Conservation (phyloP, 2,329 filamentous ascomycete species). For the Trichoderma pleuroti region DNA sequence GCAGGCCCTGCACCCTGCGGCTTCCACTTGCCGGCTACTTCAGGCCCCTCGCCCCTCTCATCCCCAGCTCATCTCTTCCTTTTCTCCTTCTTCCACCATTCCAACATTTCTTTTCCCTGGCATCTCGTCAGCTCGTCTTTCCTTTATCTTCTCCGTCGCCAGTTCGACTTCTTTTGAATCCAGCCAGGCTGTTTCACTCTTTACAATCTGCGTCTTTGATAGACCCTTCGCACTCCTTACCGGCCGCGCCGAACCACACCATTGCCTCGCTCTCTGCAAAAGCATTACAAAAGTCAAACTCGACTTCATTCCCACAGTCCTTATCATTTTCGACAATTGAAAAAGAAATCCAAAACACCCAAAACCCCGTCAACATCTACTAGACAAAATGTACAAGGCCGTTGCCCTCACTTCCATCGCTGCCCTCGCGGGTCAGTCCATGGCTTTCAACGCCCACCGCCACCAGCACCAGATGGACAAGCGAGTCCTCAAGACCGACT, state of each 20-base stretch:
- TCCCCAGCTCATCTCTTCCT: conserved; percentile 20
- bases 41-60: conserved; percentile 3
- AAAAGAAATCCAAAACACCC: conserved; percentile 18
- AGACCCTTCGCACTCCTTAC: conserved; percentile 39
- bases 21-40: conserved; percentile 18
- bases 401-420: conserved; percentile 41
- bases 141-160: conserved; percentile 24
- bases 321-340: conserved; percentile 7
- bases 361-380: not conserved
- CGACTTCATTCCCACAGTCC: conserved; percentile 1
- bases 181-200: conserved; percentile 37
- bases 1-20: conserved; percentile 7
- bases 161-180: conserved; percentile 24
- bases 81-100: conserved; percentile 22
- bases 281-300: not conserved
- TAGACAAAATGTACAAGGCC: conserved; percentile 43
- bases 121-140: conserved; percentile 23
- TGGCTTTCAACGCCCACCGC: conserved; percentile 43
- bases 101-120: conserved; percentile 24
- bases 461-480: conserved; percentile 37
- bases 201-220: conserved; percentile 48
- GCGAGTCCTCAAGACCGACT: conserved; percentile 35
- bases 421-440: conserved; percentile 42
- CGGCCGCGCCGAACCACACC: conserved; percentile 35
- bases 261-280: not conserved